Conservation (phyloP, 495 filamentous ascomycete genomes). For the Podospora bellae-mahoneyi region DNA sequence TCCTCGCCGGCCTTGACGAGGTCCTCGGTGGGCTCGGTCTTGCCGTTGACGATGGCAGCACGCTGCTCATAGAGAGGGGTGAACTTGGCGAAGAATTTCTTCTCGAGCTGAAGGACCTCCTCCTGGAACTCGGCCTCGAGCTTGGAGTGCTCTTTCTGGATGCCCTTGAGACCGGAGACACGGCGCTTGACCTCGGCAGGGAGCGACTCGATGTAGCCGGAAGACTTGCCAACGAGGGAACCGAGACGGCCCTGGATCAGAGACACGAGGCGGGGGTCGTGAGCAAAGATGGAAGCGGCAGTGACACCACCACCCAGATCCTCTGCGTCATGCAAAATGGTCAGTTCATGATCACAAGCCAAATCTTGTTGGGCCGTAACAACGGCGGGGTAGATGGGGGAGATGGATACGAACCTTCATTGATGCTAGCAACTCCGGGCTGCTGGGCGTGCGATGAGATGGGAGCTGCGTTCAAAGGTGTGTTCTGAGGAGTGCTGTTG, state of each 20-base stretch:
- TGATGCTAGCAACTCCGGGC: conserved; percentile 90
- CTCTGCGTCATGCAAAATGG: conserved; percentile 57
- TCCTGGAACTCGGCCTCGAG: conserved; percentile 98
- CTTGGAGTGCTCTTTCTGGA: conserved; percentile 98
- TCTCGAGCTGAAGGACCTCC: conserved; percentile 95
- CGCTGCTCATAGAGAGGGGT: conserved; percentile 96
- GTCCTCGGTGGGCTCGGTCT: conserved; percentile 74
- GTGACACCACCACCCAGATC: conserved; percentile 65
- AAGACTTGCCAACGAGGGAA: conserved; percentile 87
- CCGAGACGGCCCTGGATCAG: conserved; percentile 98
- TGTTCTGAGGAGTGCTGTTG: conserved; percentile 88
- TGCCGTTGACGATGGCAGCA: conserved; percentile 87
- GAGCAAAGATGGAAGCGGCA: conserved; percentile 87
- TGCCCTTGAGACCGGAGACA: conserved; percentile 90
- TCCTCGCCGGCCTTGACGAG: conserved; percentile 85
- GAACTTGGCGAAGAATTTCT: conserved; percentile 98
- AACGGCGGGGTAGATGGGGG: neutral
- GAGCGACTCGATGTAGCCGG: conserved; percentile 96
- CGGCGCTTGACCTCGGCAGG: conserved; percentile 84
- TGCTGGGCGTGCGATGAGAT: conserved; percentile 97
- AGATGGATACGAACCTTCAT: conserved; percentile 70
- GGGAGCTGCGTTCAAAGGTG: conserved; percentile 87
- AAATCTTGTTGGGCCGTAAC: conserved; percentile 28
- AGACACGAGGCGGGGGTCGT: conserved; percentile 85
- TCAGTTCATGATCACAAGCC: conserved; percentile 8